Evolutionary conservation across 305 asterid species (phyloP).

Genomic region (Fraxinus greggii): DNA sequence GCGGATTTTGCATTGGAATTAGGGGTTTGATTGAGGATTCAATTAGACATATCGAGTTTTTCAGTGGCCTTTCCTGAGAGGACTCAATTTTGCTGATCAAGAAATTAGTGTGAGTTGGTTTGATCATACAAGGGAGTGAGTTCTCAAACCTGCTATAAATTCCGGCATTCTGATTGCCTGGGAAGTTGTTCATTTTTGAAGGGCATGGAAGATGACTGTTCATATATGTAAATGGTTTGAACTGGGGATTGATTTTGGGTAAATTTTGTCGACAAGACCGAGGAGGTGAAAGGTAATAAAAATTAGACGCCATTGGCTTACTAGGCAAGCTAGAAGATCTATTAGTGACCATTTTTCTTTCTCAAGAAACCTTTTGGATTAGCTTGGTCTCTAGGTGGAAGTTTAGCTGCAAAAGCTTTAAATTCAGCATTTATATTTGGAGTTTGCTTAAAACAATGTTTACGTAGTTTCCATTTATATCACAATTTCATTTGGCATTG

Average conservation of each 20-base stretch:
- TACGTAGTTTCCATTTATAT: neutral
- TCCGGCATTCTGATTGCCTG: conserved; percentile 31
- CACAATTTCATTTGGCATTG: conserved; percentile 18
- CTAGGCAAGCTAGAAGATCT: conserved; percentile 25
- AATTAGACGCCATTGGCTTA: conserved; percentile 20
- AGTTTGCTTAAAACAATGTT: conserved; percentile 17
- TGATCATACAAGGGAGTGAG: conserved; percentile 25
- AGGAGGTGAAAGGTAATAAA: conserved; percentile 35
- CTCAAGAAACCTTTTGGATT: conserved; percentile 17
- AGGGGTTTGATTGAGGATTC: conserved; percentile 35
- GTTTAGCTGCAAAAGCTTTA: conserved; percentile 19
- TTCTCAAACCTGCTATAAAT: conserved; percentile 21
- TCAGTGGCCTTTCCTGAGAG: conserved; percentile 24
- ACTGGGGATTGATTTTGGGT: conserved; percentile 25
- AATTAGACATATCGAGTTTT: conserved; percentile 20
- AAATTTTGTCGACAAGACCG: conserved; percentile 25
- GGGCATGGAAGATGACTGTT: conserved; percentile 46
- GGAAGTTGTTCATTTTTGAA: conserved; percentile 14
- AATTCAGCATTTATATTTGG: conserved; percentile 23
- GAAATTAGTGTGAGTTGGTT: conserved; percentile 26
- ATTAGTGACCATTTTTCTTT: conserved; percentile 15
- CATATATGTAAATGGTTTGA: conserved; percentile 18
- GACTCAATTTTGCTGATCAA: conserved; percentile 22
- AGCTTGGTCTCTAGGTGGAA: conserved; percentile 11
- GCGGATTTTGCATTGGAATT: conserved; percentile 26